Evolutionary conservation across 1,139 yeast genomes (phyloP), one percentile per base, ranked within the genome.

Genomic region (Kodamaea derodonti): DNA sequence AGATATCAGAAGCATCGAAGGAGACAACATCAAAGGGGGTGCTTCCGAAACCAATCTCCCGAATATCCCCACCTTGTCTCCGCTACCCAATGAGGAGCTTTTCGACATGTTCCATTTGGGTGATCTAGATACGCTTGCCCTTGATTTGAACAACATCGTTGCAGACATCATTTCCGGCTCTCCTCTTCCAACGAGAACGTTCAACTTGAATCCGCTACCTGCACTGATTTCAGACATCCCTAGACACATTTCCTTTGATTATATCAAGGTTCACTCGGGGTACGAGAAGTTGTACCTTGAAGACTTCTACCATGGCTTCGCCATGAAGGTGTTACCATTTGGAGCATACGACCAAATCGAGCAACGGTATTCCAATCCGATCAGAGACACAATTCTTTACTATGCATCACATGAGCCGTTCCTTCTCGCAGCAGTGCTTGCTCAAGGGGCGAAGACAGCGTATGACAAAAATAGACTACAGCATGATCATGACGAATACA

Each of bases 401-500:
- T 75, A 76, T 51, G 86, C 88, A 0, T 64, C 73, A 14, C 65
- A 69, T 14, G 84, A 79, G 46, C 69, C 82, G 2, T 82, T 79
- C 46, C 52, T 84, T 12, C 56, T 83, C 30, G 80, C 85, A 10
- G 86, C 88, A 0, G 69, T 83, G 4, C 54, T 84, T 34, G 86
- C 92, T 0, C 82, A 81, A 41, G 92, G 92, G 13, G 90, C 92
- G 0, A 64, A 78, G 28, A 65, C 76, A 2, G 62, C 75, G 1
- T 72, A 66, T 41, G 60, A 73, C 31, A 64, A 65, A 32, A 64
- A 72, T 5, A 47, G 58, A 10, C 51, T 63, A 14, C 60, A 68
- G 1, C 73, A 75, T 34, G 86, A 82, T 52, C 84, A 82, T 49
- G 75, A 70, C 32, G 80, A 78, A 6, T 80, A 81, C 50, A 76